Percentiles rank a stretch among this genome's conserved stretches.
Evolutionary conservation across 2,329 filamentous ascomycete species (phyloP).

Genomic region (Monascus ruber): DNA sequence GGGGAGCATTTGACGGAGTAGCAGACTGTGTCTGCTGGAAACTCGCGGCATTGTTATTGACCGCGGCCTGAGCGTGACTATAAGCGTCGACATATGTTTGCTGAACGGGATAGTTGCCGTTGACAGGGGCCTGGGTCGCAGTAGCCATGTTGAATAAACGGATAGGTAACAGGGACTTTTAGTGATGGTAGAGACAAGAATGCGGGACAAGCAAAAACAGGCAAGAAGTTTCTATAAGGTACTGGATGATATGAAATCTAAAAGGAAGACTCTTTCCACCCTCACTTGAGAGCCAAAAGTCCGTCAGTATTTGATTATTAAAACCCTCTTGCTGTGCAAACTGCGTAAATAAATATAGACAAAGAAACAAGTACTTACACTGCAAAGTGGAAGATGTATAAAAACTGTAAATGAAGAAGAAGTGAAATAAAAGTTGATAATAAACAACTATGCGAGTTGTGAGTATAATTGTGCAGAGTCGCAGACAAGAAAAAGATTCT

Average conservation of each 20-base stretch:
- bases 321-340: background rate
- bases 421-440: background rate
- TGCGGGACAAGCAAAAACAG: conserved; percentile 2
- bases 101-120: conserved; percentile 31
- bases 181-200: conserved; percentile 7
- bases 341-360: background rate
- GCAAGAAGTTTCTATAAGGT: conserved; percentile 9
- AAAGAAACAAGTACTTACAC: conserved; percentile 12
- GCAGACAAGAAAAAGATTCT: conserved; percentile 9
- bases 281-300: background rate
- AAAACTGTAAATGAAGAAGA: conserved; percentile 9
- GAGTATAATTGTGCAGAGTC: conserved; percentile 10
- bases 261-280: conserved; percentile 1
- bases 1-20: conserved; percentile 27
- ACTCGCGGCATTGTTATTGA: conserved; percentile 15
- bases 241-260: conserved; percentile 10
- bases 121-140: conserved; percentile 29
- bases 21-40: conserved; percentile 30
- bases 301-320: background rate
- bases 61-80: conserved; percentile 19
- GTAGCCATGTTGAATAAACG: conserved; percentile 24
- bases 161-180: conserved; percentile 5
- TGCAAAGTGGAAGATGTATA: conserved; percentile 15
- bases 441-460: background rate
- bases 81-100: conserved; percentile 28